A percentile compares a stretch with the other conserved stretches of the same genome.
phyloP scores from a whole-genome alignment of 805 yeast species.

The Teunomyces pallodes region DNA sequence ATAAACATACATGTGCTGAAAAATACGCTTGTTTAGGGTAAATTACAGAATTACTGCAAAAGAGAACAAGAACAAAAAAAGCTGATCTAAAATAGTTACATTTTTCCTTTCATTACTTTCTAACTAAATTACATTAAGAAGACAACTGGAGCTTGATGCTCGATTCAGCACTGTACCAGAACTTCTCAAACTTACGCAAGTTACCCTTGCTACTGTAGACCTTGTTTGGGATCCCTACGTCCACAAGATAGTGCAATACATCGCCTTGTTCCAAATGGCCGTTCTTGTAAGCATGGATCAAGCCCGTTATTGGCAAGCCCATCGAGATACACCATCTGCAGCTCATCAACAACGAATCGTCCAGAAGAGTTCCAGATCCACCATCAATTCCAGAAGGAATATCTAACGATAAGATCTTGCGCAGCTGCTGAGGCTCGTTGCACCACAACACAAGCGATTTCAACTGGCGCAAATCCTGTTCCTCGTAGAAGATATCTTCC shows the following conservation, averaged over 20 bases:
- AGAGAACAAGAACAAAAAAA: not conserved
- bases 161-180: slow-evolving; percentile 42
- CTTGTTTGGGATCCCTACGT: slow-evolving; percentile 66
- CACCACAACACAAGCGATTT: slow-evolving; percentile 63
- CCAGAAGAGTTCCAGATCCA: slow-evolving; percentile 61
- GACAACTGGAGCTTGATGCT: slow-evolving; percentile 15
- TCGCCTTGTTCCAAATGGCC: slow-evolving; percentile 49
- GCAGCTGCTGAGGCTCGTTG: slow-evolving; percentile 42
- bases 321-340: slow-evolving; percentile 63
- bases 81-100: too few relatives aligned
- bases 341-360: slow-evolving; percentile 32
- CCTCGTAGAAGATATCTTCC: slow-evolving; percentile 48
- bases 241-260: slow-evolving; percentile 59
- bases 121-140: not conserved
- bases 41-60: slow-evolving; percentile 1
- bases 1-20: not conserved
- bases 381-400: slow-evolving; percentile 82
- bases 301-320: slow-evolving; percentile 70
- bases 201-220: slow-evolving; percentile 43
- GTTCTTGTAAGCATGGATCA: slow-evolving; percentile 58
- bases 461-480: slow-evolving; percentile 37
- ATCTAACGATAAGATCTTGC: slow-evolving; percentile 64
- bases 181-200: slow-evolving; percentile 44
- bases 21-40: slow-evolving; percentile 1
- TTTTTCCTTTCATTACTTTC: not conserved